Evolutionary conservation across 257 asterid species (phyloP), one percentile per base, ranked within the genome.

Genomic region (Anisodus tanguticus): DNA sequence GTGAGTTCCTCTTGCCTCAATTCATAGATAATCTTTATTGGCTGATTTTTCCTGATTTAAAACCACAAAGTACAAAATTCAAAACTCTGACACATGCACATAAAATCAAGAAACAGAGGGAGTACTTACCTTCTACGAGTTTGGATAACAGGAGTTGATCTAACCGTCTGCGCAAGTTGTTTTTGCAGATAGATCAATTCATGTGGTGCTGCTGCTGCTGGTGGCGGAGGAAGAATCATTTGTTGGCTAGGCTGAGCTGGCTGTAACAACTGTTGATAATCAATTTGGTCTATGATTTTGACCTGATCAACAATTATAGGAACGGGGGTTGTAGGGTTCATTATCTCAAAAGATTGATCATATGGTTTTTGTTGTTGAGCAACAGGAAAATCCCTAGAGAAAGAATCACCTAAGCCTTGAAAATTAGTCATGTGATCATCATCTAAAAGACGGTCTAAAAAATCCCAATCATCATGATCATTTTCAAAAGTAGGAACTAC

Each of bases 1-100:
- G 94, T 88, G 85, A 93, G 91, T 86, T 93, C 93, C 41, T 90
- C 98, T 17, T 90, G 91, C 31, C 93, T 91, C 97, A 93, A 90
- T 49, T 89, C 90, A 22, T 87, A 90, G 47, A 93, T 85, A 66
- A 41, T 41, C 6, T 41, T 41, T 6, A 3, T 6, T 41, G 45
- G 5, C 6, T 41, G 45, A 41, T 41, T 92, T 83, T 91, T 94
- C 93, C 98, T 94, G 9, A 43, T 43, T 43, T 43, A 3, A 60
- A n/a, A 9, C 12, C 47, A 43, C 35, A 13, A 77, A n/a, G 15
- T 1, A 41, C 47, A 3, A 43, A 58, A 3, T 31, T 31, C 35
- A 31, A 31, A 31, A 31, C 35, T 31, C 35, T 31, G 2, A 31
- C 35, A 31, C 35, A 31, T 41, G 4, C 45, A 41, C 45, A 54